Evolutionary conservation across 2,329 filamentous ascomycete genomes (phyloP), one percentile per base, ranked within the genome.

Genomic region (Nemania sp.): DNA sequence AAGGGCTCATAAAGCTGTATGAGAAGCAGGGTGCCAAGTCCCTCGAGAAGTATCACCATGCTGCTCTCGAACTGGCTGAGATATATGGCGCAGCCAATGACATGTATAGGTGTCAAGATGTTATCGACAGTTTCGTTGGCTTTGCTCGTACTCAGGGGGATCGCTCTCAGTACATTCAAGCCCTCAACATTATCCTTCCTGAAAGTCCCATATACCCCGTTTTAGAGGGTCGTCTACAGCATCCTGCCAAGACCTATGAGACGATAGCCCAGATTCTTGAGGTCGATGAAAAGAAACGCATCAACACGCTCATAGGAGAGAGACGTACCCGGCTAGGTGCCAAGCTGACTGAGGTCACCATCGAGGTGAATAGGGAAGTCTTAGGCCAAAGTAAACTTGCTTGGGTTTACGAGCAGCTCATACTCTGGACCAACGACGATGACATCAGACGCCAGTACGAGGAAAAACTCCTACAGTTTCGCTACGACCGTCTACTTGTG

Each of bases 401-500:
- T 74, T 83, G 89, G 41, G 82, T 97, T 53, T 98, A 97, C 77
- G 88, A 89, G 64, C 87, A 93, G 59, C 86, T 98, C 58, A 94
- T 98, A 76, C 90, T 97, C 77, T 99, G 96, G 96, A 91, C 91
- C 10, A 88, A 84, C 65, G 93, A 98, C 74, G 96, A 99, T 76
- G 93, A 95, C 24, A 78, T 93, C 38, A 88, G 96, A 53, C 90
- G 95, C 43, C 86, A 87, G 43, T 97, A 95, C 70, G 97, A 99
- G 78, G 94, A 98, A 79, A 98, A 95, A 80, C 84, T 98, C 15
- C 81, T 99, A 3, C 88, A 91, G 70, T 89, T 94, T 76, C 93
- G 91, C 68, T 91, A 94, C 73, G 94, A 98, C 65, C 87, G 89
- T 5, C 85, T 99, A 0, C 79, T 91, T 8, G 90, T 92, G 29